Percentiles rank a stretch among this genome's conserved stretches.
phyloP scores from a whole-genome alignment of 768 basidiomycete species.

The Russula griseocarnosa region DNA sequence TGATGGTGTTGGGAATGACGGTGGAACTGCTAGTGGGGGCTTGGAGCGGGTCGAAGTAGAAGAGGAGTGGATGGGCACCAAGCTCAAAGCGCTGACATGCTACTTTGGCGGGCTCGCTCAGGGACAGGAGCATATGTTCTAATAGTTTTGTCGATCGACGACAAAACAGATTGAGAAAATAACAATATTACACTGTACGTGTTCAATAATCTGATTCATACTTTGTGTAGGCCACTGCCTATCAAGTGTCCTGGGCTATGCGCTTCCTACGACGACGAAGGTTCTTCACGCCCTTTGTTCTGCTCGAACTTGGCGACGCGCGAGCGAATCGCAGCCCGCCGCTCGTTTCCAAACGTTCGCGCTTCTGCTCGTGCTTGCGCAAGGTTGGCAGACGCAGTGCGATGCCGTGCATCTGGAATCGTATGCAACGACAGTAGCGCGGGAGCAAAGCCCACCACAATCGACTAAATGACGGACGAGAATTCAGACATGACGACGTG shows the following conservation, averaged over 20 bases:
- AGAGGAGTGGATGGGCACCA: slow-evolving; percentile 93
- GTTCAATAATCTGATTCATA: slow-evolving; percentile 5
- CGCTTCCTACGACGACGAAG: not conserved
- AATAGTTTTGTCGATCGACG: not conserved
- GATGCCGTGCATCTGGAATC: slow-evolving; percentile 45
- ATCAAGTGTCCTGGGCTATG: not conserved
- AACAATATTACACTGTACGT: not conserved
- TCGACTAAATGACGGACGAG: slow-evolving; percentile 36
- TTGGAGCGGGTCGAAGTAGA: slow-evolving; percentile 80
- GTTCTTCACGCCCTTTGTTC: slow-evolving; percentile 8
- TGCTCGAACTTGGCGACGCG: slow-evolving; percentile 42
- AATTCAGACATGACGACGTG: not conserved
- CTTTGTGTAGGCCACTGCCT: too few species aligned
- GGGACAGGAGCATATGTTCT: slow-evolving; percentile 64
- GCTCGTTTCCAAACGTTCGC: slow-evolving; percentile 48
- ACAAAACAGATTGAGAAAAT: not conserved
- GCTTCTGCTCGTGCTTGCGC: slow-evolving; percentile 57
- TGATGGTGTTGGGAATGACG: not conserved
- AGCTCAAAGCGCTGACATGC: slow-evolving; percentile 90
- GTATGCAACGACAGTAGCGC: slow-evolving; percentile 38
- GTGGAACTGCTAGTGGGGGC: slow-evolving; percentile 5
- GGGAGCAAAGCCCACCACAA: slow-evolving; percentile 46
- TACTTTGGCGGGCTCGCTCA: slow-evolving; percentile 83
- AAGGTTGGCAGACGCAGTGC: slow-evolving; percentile 53
- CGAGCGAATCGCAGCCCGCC: slow-evolving; percentile 49